Evolutionary conservation across 2,329 filamentous ascomycete species (phyloP), one percentile per base, ranked within the genome.

Genomic region (Macroventuria anomochaeta): DNA sequence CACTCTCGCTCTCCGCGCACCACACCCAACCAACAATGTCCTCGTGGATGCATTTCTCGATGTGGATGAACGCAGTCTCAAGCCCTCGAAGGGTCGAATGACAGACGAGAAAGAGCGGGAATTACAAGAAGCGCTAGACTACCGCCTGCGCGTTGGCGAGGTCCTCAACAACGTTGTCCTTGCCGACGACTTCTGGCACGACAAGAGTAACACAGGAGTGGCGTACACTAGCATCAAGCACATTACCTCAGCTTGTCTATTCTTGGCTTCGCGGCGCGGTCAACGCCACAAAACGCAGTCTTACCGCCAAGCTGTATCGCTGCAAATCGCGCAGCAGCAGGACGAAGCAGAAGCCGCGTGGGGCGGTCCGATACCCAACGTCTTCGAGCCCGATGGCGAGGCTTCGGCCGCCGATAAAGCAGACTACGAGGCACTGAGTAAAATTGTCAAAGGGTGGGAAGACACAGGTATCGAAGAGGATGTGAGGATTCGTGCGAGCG

Each of bases 11-110:
- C 75, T 80, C 57, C 80, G 78, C 50, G 87, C 90, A 43, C 86
- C 88, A 0, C 83, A 80, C 34, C 82, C 87, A 0, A 85, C 86
- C 0, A 76, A 83, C 3, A 80, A 78, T 18, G 87, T 90, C 61
- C 75, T 91, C 0, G 74, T 88, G 0, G 87, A 90, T 20, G 81
- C 85, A 34, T 91, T 91, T 59, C 73, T 88, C 15, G 89, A 92
- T 64, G 68, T 82, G 0, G 87, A 90, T 26, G 70, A 73, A 32
- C 64, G 57, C 15, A 71, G 70, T 1, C 37, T 73, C 1, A 60
- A 60, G 1, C 46, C 64, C 2, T 57, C 52, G 12, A 53, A 51
- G 12, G 62, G 55, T 1, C 58, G 34, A 15, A 54, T 50, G 31
- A 61, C 57, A 0, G 55, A 63, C 0, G 59, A 58, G 7, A 70